These are phyloP conservation scores for Fusarium guadeloupense DNA, from an alignment of 2,329 filamentous ascomycete genomes.

Conservation along the genomic window DNA sequence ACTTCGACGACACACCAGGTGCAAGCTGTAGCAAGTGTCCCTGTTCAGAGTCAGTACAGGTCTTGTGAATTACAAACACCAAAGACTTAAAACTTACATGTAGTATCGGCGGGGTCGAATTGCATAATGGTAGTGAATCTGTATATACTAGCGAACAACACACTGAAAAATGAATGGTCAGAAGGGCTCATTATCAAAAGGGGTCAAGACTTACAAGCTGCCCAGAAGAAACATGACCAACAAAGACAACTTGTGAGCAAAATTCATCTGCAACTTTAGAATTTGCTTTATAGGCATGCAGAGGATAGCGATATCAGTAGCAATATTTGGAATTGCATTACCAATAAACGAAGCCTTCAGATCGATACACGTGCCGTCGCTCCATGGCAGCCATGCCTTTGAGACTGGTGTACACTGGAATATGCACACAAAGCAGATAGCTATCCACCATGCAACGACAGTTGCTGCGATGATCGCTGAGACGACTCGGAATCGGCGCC, in stretches of 20 bases:
- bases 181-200: accelerated
- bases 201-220: slow-evolving; percentile 13
- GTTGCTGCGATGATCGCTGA: slow-evolving; percentile 6
- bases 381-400: slow-evolving; percentile 24
- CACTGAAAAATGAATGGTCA: background rate
- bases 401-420: slow-evolving; percentile 22
- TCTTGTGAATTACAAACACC: accelerated
- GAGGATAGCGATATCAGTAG: slow-evolving; percentile 20
- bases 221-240: slow-evolving; percentile 28
- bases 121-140: slow-evolving; percentile 32
- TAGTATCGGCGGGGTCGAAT: slow-evolving; percentile 9
- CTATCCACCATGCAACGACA: slow-evolving; percentile 26
- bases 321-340: slow-evolving; percentile 29
- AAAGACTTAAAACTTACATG: slow-evolving; percentile 8
- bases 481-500: slow-evolving; percentile 10
- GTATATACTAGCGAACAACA: slow-evolving; percentile 30
- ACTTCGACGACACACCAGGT: slow-evolving; percentile 33
- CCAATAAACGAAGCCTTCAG: slow-evolving; percentile 29
- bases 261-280: slow-evolving; percentile 25
- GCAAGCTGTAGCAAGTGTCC: slow-evolving; percentile 29
- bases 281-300: slow-evolving; percentile 14
- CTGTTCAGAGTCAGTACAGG: background rate
- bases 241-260: slow-evolving; percentile 20
- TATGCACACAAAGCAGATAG: slow-evolving; percentile 26
- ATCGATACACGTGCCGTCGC: slow-evolving; percentile 17